These are phyloP conservation scores for Pichia phayaonensis DNA, from an alignment of 805 yeast species.

Conservation along the genomic window DNA sequence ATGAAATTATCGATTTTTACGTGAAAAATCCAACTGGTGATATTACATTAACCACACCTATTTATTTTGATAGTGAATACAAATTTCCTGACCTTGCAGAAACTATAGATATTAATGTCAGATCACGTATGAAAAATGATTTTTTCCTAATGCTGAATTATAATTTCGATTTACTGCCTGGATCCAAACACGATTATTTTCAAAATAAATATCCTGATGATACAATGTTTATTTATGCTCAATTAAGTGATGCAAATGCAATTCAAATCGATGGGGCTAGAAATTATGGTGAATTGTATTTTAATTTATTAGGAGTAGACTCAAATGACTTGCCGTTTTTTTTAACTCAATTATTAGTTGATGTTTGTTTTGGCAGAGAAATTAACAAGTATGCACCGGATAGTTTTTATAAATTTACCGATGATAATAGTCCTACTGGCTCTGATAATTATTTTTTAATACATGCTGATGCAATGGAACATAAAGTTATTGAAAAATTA, in stretches of 20 bases:
- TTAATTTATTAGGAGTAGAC: slow-evolving; percentile 31
- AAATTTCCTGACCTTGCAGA: slow-evolving; percentile 59
- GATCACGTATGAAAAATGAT: slow-evolving; percentile 30
- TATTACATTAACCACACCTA: slow-evolving; percentile 35
- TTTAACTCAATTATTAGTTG: slow-evolving; percentile 33
- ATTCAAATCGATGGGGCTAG: slow-evolving; percentile 22
- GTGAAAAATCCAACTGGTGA: slow-evolving; percentile 35
- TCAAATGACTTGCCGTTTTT: slow-evolving; percentile 45
- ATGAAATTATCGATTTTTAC: slow-evolving; percentile 13
- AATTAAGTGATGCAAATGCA: slow-evolving; percentile 19
- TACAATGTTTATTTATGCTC: slow-evolving; percentile 16
- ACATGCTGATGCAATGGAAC: slow-evolving; percentile 9
- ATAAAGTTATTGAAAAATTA: background rate
- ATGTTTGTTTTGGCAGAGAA: slow-evolving; percentile 26
- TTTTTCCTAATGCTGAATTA: slow-evolving; percentile 15
- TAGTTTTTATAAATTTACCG: slow-evolving; percentile 14
- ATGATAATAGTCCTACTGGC: background rate
- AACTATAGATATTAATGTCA: slow-evolving; percentile 43
- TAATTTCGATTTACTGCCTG: slow-evolving; percentile 19
- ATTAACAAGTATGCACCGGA: slow-evolving; percentile 17
- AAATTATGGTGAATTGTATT: slow-evolving; percentile 26
- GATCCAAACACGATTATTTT: slow-evolving; percentile 4
- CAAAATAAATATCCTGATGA: slow-evolving; percentile 2
- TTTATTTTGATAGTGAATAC: slow-evolving; percentile 35
- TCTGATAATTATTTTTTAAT: slow-evolving; percentile 5